Base-by-base conservation (phyloP, 139 green algal species). In the Marvania coccoides region DNA sequence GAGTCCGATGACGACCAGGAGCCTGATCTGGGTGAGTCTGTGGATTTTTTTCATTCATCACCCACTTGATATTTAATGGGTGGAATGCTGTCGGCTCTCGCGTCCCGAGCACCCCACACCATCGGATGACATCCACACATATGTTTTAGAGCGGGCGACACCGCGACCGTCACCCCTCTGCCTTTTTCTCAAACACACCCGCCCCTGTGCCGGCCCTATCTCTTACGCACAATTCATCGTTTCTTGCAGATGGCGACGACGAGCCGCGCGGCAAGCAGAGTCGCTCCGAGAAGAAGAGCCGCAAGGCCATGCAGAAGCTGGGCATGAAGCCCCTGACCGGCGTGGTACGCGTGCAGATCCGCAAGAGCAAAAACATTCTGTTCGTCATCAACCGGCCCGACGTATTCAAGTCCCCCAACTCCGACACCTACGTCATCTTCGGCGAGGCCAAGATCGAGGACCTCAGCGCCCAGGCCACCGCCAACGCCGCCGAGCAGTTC, bases 371-470 rank as follows among this genome's bases (percentile, higher is more conserved):
- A 76, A 98, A 98, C 77, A 87, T 97, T 63, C 71, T 99, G 51
- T 99, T 99, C 75, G 94, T 97, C n/a, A 97, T 99, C 74, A 81
- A 81, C 57, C 81, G 84, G 61, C 94, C 94, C 1, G 94, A 99
- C 51, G 94, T 99, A 23, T 99, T 96, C 91, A 97, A 97, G 82
- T 88, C 74, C 78, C 93, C 94, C 13, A 83, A 78, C 51, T 92
- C 81, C 4, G 94, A 99, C 80, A 99, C 94, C 9, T 95, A 98
- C 82, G 89, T 99, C 81, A 97, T 99, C 79, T 99, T 99, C 68
- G 94, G 94, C 46, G 94, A 99, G 85, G 92, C 92, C 54, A 98
- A 99, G 90, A 97, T 99, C 15, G 94, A 99, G 87, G 94, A 99
- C 77, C 79, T 98, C 10, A 85, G 71, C 45, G 88, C 92, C 2